Evolutionary conservation across 2,329 filamentous ascomycete genomes (phyloP), one percentile per base, ranked within the genome.

Genomic region (Xylariales sp.): DNA sequence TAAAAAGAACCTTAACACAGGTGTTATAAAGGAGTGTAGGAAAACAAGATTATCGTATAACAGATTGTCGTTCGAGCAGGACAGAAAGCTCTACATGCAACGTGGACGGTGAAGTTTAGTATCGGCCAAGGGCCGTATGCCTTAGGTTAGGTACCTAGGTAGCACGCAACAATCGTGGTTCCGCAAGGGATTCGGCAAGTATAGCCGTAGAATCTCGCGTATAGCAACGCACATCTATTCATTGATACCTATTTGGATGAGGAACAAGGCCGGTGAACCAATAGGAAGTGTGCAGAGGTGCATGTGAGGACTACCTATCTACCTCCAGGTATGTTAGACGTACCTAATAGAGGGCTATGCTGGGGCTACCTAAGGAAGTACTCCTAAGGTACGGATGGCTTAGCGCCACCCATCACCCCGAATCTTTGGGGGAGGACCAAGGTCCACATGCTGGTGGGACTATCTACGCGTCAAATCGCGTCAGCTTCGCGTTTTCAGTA

Each of bases 401-500:
- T 43, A 18, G 53, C 23, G 39, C 53, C 16, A 32, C 36, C 23
- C 45, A 43, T 8, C 54, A 46, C 54, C 39, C 36, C 9, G 6
- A 34, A 54, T 34, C 32, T 54, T 54, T 36, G 32, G 50, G 50
- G 50, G n/a, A n/a, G 16, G 16, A 32, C 36, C 18, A 34, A 54
- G 12, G 50, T 23, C 10, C 39, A 8, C 36, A 50, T 60, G 46
- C 14, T 8, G 55, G 14, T 39, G 30, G 39, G 30, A 34, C 60
- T 18, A 62, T 39, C 10, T 73, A 39, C 74, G 73, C 73, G 74
- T 71, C 62, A 39, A 65, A 53, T 69, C 74, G 74, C 70, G 74
- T 74, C 68, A 71, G 28, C 67, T 68, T 76, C 74, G 74, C 70
- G 74, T 75, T 66, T 58, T 45, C 41, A 48, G 16, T 14, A 46